Evolutionary conservation across 1,284 basidiomycete species (phyloP).

Genomic region (Trichosporon ovoides): DNA sequence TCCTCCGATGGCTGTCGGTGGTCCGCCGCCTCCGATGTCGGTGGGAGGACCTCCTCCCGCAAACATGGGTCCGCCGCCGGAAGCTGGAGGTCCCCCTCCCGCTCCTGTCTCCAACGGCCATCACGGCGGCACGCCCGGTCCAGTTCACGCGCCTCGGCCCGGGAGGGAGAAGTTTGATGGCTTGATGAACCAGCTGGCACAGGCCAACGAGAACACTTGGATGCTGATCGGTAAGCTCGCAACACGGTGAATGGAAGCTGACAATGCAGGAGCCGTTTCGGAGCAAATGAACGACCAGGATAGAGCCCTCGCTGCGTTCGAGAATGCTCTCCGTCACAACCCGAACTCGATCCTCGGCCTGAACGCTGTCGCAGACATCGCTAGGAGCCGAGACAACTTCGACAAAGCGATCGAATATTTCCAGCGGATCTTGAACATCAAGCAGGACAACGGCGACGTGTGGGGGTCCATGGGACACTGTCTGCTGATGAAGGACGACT

Average conservation of each 20-base stretch:
- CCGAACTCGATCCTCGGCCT: slow-evolving; percentile 78
- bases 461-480: slow-evolving; percentile 95
- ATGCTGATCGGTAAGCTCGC: slow-evolving; percentile 68
- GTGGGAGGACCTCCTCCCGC: slow-evolving; percentile 18
- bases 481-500: slow-evolving; percentile 98
- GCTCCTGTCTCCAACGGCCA: slow-evolving; percentile 29
- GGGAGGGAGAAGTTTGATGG: slow-evolving; percentile 39
- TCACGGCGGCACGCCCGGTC: slow-evolving; percentile 14
- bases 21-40: slow-evolving; percentile 24
- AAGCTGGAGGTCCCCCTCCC: slow-evolving; percentile 13
- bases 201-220: slow-evolving; percentile 88
- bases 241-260: background rate
- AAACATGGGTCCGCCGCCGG: slow-evolving; percentile 21
- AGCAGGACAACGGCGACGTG: slow-evolving; percentile 88
- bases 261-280: slow-evolving; percentile 66
- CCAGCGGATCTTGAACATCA: slow-evolving; percentile 78
- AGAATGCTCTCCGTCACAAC: slow-evolving; percentile 86
- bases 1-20: slow-evolving; percentile 20
- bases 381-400: slow-evolving; percentile 53
- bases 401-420: slow-evolving; percentile 82
- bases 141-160: slow-evolving; percentile 18
- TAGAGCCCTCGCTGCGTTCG: slow-evolving; percentile 81
- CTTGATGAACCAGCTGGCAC: slow-evolving; percentile 53
- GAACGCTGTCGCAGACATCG: slow-evolving; percentile 73
- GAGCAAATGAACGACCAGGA: slow-evolving; percentile 87